Percentiles rank a stretch among this genome's conserved stretches.
Evolutionary conservation across 2,329 filamentous ascomycete genomes (phyloP).

Genomic region (Pestalotiopsis sp.): DNA sequence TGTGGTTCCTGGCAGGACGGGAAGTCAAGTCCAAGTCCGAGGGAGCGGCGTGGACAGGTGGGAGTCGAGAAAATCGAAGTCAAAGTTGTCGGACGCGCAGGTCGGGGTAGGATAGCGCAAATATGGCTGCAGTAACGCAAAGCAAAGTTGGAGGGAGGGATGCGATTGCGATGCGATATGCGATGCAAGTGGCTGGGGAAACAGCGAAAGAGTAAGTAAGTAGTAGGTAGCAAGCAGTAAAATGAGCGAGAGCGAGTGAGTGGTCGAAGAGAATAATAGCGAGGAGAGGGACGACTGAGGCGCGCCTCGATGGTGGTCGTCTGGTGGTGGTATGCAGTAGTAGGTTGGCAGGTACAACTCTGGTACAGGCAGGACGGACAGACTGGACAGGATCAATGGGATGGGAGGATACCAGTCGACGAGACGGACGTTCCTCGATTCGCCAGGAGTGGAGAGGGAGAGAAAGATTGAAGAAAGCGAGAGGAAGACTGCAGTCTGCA

Average conservation of each 20-base stretch:
- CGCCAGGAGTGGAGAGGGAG: not conserved
- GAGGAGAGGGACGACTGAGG: not conserved
- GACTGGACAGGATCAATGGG: not conserved
- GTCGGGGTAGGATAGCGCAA: not conserved
- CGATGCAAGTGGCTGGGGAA: slow-evolving; percentile 11
- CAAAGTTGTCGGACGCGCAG: not conserved
- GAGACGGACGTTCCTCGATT: not conserved
- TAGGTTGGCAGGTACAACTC: not conserved
- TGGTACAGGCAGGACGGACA: not conserved
- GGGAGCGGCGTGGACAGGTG: not conserved
- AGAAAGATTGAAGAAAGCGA: not conserved
- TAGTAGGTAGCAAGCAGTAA: too few relatives aligned
- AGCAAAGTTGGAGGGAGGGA: not conserved
- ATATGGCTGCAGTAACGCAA: not conserved
- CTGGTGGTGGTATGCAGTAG: too few relatives aligned
- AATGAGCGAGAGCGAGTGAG: not conserved
- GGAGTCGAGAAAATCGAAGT: not conserved
- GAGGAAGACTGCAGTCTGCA: not conserved
- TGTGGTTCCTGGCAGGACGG: not conserved
- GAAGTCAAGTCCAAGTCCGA: not conserved
- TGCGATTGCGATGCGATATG: not conserved
- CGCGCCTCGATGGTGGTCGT: too few relatives aligned
- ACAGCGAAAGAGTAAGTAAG: not conserved
- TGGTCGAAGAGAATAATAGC: not conserved
- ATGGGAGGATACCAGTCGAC: too few relatives aligned